Base-by-base conservation (phyloP, 345 rosid genomes). In the Bruguiera gymnorhiza region DNA sequence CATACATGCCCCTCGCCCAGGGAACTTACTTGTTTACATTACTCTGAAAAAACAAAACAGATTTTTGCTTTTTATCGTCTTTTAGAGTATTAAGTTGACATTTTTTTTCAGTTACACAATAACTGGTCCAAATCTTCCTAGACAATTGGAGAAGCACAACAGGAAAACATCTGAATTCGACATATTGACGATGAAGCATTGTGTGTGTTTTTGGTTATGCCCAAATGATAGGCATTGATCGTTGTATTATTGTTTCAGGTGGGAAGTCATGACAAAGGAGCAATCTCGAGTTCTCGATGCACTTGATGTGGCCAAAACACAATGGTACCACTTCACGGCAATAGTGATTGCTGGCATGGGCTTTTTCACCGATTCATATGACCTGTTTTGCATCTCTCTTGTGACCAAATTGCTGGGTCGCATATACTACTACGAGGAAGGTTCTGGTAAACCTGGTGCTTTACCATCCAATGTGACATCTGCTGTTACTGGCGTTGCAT, bases 301-400 rank as follows among this genome's bases (percentile, higher is more conserved):
- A 52, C 93, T 90, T 16, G 93, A 90, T 51, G 79, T 31, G 2
- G 88, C 93, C 2, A 84, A 85, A 78, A 76, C 85, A 32, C 91
- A 86, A 70, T 73, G 76, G 79, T 90, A 85, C 74, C 93, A 85
- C 73, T 63, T 79, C 75, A 90, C 81, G 6, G 83, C 94, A 19
- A 81, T 88, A 19, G 71, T 90, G 24, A 77, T 90, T 74, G 90
- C 97, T 20, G 92, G 97, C 15, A 88, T 90, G 94, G 94, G 97
- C 26, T 90, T 90, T 76, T 90, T 90, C 83, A 88, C 94, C 0
- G 92, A 91, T 76, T 85, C 97, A 4, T 87, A 91, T 67, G 92
- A 91, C 65, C 89, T 91, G 24, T 88, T 91, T 7, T 90, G 89
- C 76, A 88, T 91, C 30, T 88, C 97, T 50, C 82, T 87, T 0